phyloP scores from a whole-genome alignment of 2,329 filamentous ascomycete species.

The Plenodomus lindquistii region DNA sequence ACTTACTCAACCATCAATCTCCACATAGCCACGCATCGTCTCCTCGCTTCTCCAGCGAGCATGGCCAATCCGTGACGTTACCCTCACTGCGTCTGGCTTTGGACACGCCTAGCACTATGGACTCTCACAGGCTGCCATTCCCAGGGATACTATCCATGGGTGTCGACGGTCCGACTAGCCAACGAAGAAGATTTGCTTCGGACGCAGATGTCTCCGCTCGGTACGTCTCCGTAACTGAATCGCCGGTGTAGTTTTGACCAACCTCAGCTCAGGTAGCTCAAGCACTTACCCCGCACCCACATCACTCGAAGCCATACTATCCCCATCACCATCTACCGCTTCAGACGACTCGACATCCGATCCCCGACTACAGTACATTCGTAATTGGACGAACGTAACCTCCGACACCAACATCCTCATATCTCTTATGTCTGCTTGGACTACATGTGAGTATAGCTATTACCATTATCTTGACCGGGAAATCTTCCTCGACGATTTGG shows the following conservation, averaged over 20 bases:
- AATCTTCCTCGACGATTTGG: constrained; percentile 35
- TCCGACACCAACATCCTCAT: constrained; percentile 22
- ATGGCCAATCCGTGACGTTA: constrained; percentile 21
- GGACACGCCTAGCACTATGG: constrained; percentile 18
- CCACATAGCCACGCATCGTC: constrained; percentile 5
- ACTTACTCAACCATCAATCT: constrained; percentile 8
- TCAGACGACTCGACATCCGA: constrained; percentile 16
- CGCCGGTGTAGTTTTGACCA: constrained; percentile 29
- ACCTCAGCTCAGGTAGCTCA: constrained; percentile 33
- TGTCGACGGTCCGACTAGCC: constrained; percentile 23
- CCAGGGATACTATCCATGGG: constrained; percentile 20
- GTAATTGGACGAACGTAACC: constrained; percentile 31
- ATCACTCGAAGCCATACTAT: constrained; percentile 27
- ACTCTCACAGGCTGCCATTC: constrained; percentile 18
- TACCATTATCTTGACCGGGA: constrained; percentile 38
- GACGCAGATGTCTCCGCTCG: constrained; percentile 31
- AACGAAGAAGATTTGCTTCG: constrained; percentile 29
- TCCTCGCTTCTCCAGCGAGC: constrained; percentile 6
- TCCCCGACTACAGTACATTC: constrained; percentile 18
- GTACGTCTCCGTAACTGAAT: constrained; percentile 19
- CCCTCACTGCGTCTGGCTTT: constrained; percentile 35
- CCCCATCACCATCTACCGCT: constrained; percentile 9
- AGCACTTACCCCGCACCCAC: constrained; percentile 16
- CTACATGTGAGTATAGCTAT: constrained; percentile 30
- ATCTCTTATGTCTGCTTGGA: constrained; percentile 31